Evolutionary conservation across 163 green algal genomes (phyloP).

Genomic region (Smithsoniella earleae): DNA sequence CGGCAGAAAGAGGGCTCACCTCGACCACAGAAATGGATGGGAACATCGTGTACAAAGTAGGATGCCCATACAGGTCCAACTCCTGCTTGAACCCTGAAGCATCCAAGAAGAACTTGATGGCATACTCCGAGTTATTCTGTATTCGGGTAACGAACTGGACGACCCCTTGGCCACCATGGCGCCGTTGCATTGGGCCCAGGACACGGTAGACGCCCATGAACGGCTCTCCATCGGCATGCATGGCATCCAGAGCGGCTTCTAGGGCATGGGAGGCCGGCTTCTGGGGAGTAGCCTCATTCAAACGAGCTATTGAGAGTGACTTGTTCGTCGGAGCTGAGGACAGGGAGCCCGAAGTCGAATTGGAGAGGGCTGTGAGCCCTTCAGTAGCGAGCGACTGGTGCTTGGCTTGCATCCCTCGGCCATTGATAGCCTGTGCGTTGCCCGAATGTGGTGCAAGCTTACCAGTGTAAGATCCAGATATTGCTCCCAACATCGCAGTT

Average conservation of each 20-base stretch:
- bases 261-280: not conserved
- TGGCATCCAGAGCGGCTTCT: not conserved
- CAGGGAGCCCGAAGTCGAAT: not conserved
- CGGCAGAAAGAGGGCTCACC: too few relatives aligned
- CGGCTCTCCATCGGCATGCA: not conserved
- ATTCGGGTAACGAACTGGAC: not conserved
- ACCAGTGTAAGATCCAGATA: too few relatives aligned
- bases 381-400: not conserved
- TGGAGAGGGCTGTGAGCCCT: conserved; percentile 1
- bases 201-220: not conserved
- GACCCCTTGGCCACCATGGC: not conserved
- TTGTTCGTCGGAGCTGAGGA: not conserved
- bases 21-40: not conserved
- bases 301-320: not conserved
- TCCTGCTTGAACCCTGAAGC: not conserved
- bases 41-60: not conserved
- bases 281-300: not conserved
- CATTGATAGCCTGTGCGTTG: too few relatives aligned
- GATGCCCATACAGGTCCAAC: not conserved
- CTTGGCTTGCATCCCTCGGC: too few relatives aligned
- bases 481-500: too few relatives aligned
- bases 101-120: conserved; percentile 15
- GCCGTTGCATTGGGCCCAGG: not conserved
- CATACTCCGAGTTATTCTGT: not conserved
- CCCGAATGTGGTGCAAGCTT: too few relatives aligned